Percentiles rank a stretch among this genome's conserved stretches.
Evolutionary conservation across 1,139 yeast species (phyloP).

Genomic region (Entelexis paramagnoliae): DNA sequence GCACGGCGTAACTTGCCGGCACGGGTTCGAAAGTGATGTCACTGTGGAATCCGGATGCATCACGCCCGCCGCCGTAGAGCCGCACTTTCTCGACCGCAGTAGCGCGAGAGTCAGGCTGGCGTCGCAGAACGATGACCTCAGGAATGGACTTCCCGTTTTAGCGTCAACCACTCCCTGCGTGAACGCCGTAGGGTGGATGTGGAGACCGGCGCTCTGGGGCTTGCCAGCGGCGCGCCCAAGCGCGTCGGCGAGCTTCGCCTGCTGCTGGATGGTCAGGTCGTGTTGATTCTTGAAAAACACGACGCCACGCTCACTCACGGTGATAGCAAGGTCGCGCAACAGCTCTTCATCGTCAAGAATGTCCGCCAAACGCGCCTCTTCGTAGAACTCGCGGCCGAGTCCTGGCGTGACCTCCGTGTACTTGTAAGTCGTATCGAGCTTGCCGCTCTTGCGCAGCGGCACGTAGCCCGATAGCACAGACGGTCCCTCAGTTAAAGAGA

Average conservation of each 20-base stretch:
- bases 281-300: conserved; percentile 9
- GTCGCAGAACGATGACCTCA: conserved; percentile 4
- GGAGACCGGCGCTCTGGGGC: conserved; percentile 8
- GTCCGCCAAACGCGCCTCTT: conserved; percentile 9
- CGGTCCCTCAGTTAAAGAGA: conserved; percentile 23
- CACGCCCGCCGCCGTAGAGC: neutral
- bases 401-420: conserved; percentile 27
- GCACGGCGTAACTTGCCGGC: conserved; percentile 9
- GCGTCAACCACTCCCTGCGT: conserved; percentile 2
- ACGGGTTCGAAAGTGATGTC: conserved; percentile 12
- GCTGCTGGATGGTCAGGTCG: conserved; percentile 9
- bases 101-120: neutral
- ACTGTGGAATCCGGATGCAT: conserved; percentile 8
- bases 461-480: conserved; percentile 17
- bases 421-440: conserved; percentile 23
- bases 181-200: conserved; percentile 11
- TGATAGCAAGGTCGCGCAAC: conserved; percentile 10
- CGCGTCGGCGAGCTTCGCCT: conserved; percentile 6
- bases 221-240: conserved; percentile 7
- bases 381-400: conserved; percentile 27
- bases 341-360: conserved; percentile 7
- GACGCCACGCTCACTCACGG: conserved; percentile 11
- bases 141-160: conserved; percentile 1
- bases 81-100: neutral
- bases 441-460: conserved; percentile 18